Evolutionary conservation across 345 rosid genomes (phyloP).

Genomic region (Syzygium grande): DNA sequence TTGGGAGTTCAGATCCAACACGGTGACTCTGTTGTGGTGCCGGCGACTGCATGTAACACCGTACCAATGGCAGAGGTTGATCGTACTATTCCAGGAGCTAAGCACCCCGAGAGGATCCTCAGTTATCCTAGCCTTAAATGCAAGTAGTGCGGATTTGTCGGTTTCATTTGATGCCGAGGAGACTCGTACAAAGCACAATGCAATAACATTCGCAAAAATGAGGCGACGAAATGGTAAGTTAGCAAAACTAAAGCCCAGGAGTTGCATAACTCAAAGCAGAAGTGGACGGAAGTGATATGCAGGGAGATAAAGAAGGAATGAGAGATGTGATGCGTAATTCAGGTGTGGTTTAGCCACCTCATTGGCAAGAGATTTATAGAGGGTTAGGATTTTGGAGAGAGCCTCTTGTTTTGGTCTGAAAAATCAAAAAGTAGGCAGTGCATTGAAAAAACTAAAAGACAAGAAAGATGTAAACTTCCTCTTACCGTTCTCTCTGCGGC

Average conservation of each 20-base stretch:
- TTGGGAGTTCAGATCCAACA: neutral
- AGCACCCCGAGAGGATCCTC: neutral
- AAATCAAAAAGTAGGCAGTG: neutral
- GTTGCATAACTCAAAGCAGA: neutral
- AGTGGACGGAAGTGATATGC: neutral
- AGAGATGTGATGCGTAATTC: neutral
- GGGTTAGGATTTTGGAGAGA: neutral
- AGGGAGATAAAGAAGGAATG: neutral
- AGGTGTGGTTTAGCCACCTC: neutral
- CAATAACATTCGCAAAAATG: neutral
- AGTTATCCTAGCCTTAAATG: neutral
- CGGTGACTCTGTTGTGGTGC: neutral
- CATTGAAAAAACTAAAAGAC: neutral
- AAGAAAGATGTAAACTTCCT: neutral
- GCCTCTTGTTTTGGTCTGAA: neutral
- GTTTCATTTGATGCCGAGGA: conserved; percentile 7
- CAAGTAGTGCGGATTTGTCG: neutral
- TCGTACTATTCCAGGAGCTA: neutral
- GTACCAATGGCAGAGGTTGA: neutral
- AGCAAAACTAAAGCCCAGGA: neutral
- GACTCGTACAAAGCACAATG: neutral
- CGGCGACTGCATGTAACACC: neutral
- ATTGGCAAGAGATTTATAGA: neutral
- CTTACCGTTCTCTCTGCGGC: neutral
- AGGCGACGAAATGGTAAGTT: accelerated